Conservation (phyloP, 129 eudicot genomes). For the Silybum marianum region DNA sequence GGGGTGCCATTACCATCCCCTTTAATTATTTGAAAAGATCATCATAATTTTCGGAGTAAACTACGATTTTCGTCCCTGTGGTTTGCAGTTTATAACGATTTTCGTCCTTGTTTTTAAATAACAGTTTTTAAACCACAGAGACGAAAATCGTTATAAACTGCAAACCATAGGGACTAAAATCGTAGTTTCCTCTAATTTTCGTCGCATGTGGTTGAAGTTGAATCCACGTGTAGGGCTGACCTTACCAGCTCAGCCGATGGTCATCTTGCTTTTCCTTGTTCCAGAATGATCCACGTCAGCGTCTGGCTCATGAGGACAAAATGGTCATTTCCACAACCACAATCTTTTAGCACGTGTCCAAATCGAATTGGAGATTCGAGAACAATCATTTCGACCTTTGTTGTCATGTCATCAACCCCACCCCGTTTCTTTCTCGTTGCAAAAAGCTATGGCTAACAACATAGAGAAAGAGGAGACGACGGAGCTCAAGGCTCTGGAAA, state of each 20-base stretch:
- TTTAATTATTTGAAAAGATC: too few species aligned
- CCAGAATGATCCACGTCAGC: not conserved
- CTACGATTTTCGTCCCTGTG: too few species aligned
- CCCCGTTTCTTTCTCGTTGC: not conserved
- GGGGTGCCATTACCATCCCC: too few species aligned
- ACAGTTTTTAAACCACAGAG: too few species aligned
- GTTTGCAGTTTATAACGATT: too few species aligned
- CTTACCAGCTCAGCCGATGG: not conserved
- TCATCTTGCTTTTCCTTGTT: not conserved
- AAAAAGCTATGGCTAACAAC: slow-evolving; percentile 50
- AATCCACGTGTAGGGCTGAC: not conserved
- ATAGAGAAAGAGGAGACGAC: slow-evolving; percentile 66
- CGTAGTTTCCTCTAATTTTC: too few species aligned
- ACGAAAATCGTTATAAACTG: too few species aligned
- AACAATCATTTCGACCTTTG: slow-evolving; percentile 19
- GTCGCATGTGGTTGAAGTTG: not conserved
- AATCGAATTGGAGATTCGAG: slow-evolving; percentile 2
- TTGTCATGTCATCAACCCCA: not conserved
- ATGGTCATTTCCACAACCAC: not conserved
- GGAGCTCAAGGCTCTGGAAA: slow-evolving; percentile 56
- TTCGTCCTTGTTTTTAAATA: too few species aligned
- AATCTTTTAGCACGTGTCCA: not conserved
- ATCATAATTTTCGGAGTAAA: too few species aligned
- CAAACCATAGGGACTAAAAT: too few species aligned
- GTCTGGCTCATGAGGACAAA: not conserved